Conservation (phyloP, 1,284 basidiomycete species). For the Wallemia ichthyophaga region DNA sequence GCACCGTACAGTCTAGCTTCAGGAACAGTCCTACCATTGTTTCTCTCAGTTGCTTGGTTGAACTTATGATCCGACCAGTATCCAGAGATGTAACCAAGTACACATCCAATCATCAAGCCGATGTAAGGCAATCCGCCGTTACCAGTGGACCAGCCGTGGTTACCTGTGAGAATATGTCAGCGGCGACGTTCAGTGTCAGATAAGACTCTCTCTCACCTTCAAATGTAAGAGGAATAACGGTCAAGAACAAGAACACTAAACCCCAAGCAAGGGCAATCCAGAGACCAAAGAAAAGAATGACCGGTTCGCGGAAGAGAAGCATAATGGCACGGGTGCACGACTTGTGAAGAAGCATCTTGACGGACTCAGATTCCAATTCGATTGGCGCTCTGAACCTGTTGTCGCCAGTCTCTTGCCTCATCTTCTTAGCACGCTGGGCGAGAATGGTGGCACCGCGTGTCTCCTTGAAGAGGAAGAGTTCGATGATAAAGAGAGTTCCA, state of each 20-base stretch:
- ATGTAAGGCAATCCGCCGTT: conserved; percentile 7
- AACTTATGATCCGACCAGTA: not conserved
- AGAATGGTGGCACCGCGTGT: conserved; percentile 15
- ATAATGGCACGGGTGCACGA: conserved; percentile 13
- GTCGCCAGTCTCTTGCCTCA: conserved; percentile 12
- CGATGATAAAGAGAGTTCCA: conserved; percentile 11
- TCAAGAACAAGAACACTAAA: conserved; percentile 2
- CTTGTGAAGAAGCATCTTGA: conserved; percentile 12
- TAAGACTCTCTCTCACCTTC: conserved; percentile 6
- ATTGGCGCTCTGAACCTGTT: conserved; percentile 12
- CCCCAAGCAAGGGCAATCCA: conserved; percentile 13
- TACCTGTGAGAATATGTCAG: conserved; percentile 12
- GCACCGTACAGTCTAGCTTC: conserved; percentile 3
- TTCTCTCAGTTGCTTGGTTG: not conserved
- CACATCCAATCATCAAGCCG: not conserved
- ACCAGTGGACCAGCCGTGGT: conserved; percentile 14
- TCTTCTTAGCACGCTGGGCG: conserved; percentile 10
- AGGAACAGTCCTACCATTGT: not conserved
- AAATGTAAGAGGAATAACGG: not conserved
- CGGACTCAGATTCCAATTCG: conserved; percentile 13
- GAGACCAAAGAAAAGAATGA: conserved; percentile 4
- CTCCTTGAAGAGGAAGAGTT: conserved; percentile 13
- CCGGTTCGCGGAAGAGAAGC: conserved; percentile 10
- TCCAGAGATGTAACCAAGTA: not conserved
- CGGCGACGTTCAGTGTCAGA: too few species aligned